A percentile compares a stretch with the other conserved stretches of the same genome.
phyloP scores from a whole-genome alignment of 148 eudicot genomes.

The Camellia lanceoleosa region DNA sequence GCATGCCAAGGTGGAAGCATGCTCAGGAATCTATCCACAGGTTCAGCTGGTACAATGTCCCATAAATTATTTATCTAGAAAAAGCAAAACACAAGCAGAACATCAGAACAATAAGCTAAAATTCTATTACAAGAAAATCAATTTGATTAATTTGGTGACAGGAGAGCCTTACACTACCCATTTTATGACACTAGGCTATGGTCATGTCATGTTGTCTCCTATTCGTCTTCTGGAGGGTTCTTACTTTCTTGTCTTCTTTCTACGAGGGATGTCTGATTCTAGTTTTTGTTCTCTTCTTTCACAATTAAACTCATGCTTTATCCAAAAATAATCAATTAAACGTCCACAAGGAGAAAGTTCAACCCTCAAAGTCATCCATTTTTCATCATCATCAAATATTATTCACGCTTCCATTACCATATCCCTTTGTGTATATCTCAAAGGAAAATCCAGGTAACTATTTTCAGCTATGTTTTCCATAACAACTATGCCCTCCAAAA shows the following conservation, averaged over 20 bases:
- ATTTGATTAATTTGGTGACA: background rate
- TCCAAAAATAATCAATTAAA: background rate
- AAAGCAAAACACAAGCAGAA: conserved; percentile 5
- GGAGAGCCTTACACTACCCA: background rate
- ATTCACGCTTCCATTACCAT: background rate
- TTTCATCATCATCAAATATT: background rate
- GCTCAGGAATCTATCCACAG: conserved; percentile 86
- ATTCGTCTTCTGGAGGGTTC: background rate
- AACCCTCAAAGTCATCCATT: background rate
- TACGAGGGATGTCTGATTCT: background rate
- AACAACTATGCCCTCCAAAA: no score
- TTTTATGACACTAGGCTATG: background rate
- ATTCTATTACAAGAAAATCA: no score
- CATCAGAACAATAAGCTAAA: conserved; percentile 4
- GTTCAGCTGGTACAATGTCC: conserved; percentile 72
- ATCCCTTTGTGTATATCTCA: background rate
- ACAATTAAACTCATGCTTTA: background rate
- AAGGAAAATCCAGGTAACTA: background rate
- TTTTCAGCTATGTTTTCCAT: no score
- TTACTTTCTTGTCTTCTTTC: background rate
- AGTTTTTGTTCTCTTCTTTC: background rate
- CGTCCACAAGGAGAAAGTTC: background rate
- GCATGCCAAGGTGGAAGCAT: conserved; percentile 99
- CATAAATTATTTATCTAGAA: conserved; percentile 65
- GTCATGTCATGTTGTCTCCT: background rate